phyloP scores from a whole-genome alignment of 192 early-diverging fungal genomes.

The Coemansia sp. region DNA sequence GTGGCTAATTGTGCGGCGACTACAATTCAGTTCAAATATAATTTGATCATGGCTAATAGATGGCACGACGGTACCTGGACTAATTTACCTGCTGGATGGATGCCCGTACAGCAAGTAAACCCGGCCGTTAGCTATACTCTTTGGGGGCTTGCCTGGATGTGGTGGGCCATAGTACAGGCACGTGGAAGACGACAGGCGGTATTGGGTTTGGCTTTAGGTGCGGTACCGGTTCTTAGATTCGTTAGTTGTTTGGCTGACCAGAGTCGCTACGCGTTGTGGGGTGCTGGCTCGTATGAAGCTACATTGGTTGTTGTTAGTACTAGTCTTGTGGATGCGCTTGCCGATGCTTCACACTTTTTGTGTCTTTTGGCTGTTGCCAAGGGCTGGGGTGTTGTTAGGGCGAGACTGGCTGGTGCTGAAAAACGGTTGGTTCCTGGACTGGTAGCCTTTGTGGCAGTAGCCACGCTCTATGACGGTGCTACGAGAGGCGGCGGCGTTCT shows the following conservation, averaged over 20 bases:
- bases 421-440: slow-evolving; percentile 44
- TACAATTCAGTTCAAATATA: slow-evolving; percentile 57
- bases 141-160: slow-evolving; percentile 28
- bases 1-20: slow-evolving; percentile 53
- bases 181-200: slow-evolving; percentile 12
- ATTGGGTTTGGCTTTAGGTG: slow-evolving; percentile 22
- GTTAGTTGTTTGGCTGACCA: slow-evolving; percentile 48
- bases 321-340: slow-evolving; percentile 49
- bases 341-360: slow-evolving; percentile 38
- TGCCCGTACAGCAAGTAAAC: slow-evolving; percentile 45
- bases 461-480: slow-evolving; percentile 47
- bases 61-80: slow-evolving; percentile 50
- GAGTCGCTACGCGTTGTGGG: slow-evolving; percentile 41
- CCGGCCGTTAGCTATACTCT: slow-evolving; percentile 36
- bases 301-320: slow-evolving; percentile 48
- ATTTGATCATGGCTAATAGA: slow-evolving; percentile 54
- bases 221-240: slow-evolving; percentile 40
- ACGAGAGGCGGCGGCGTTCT: slow-evolving; percentile 49
- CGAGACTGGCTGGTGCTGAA: slow-evolving; percentile 41
- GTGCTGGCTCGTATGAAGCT: slow-evolving; percentile 38
- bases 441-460: slow-evolving; percentile 38
- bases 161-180: slow-evolving; percentile 24
- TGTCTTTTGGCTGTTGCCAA: slow-evolving; percentile 42
- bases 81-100: slow-evolving; percentile 50
- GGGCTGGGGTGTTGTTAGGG: slow-evolving; percentile 51